phyloP scores from a whole-genome alignment of 1,284 basidiomycete genomes.

The Boletellus deceptivus region DNA sequence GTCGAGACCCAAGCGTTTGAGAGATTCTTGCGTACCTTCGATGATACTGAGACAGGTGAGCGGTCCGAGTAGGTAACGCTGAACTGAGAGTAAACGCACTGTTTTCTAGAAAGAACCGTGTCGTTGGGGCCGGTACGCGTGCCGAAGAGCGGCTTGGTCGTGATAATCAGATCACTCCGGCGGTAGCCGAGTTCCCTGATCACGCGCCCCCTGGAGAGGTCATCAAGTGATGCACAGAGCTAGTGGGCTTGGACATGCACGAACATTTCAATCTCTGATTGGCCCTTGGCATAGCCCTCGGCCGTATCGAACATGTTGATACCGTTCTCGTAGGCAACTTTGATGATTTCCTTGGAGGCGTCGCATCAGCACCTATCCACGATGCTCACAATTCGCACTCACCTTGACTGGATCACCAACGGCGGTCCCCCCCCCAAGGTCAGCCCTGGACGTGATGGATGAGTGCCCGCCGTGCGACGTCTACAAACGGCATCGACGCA shows the following conservation, averaged over 20 bases:
- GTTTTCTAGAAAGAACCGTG: conserved; percentile 62
- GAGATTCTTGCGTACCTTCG: conserved; percentile 59
- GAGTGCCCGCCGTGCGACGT: neutral
- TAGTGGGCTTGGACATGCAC: conserved; percentile 4
- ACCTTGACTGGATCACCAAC: conserved; percentile 54
- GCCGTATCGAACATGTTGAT: conserved; percentile 64
- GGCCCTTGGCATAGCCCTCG: conserved; percentile 57
- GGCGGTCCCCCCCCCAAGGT: conserved; percentile 50
- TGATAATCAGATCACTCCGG: conserved; percentile 66
- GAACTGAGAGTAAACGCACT: conserved; percentile 35
- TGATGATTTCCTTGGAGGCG: conserved; percentile 40
- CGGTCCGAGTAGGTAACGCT: too few relatives aligned
- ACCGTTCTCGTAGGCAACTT: conserved; percentile 47
- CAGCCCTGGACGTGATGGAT: conserved; percentile 28
- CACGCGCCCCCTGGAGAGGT: conserved; percentile 57
- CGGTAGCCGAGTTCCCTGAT: conserved; percentile 67
- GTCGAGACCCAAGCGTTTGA: conserved; percentile 61
- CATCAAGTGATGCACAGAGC: neutral
- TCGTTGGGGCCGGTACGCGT: conserved; percentile 54
- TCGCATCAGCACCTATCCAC: neutral
- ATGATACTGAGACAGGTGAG: conserved; percentile 46
- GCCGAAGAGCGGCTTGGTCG: conserved; percentile 60
- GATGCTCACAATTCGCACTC: neutral
- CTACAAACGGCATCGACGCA: conserved; percentile 35
- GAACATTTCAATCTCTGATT: conserved; percentile 47